Conservation (phyloP, 257 asterid species). For the Striga asiatica region DNA sequence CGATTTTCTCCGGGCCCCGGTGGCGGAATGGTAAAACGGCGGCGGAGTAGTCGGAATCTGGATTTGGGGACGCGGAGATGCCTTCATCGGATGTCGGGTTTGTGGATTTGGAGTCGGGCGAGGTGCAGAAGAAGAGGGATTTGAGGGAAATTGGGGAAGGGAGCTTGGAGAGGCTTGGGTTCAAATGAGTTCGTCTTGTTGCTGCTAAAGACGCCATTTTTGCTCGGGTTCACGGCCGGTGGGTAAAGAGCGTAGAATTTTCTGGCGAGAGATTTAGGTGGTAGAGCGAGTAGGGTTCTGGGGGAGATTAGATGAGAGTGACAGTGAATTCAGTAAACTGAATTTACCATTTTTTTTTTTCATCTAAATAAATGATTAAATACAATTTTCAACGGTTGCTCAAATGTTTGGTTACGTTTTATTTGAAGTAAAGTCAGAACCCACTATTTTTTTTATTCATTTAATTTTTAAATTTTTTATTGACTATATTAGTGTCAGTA, state of each 20-base stretch:
- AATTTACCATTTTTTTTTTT: too few relatives aligned
- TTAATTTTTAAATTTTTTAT: too few relatives aligned
- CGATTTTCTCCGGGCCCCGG: conserved; percentile 40
- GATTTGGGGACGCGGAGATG: conserved; percentile 1
- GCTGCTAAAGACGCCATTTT: conserved; percentile 40
- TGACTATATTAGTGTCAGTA: too few relatives aligned
- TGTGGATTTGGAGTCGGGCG: conserved; percentile 13
- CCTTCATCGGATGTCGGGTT: conserved; percentile 14
- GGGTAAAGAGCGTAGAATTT: not conserved
- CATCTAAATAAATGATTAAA: too few relatives aligned
- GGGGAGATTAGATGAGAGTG: too few relatives aligned
- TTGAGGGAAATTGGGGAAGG: conserved; percentile 34
- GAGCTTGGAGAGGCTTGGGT: conserved; percentile 21
- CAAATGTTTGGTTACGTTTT: too few relatives aligned
- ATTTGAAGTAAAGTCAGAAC: too few relatives aligned
- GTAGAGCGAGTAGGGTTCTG: not conserved
- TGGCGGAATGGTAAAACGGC: conserved; percentile 28
- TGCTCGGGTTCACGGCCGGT: too few relatives aligned
- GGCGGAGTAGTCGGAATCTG: too few relatives aligned
- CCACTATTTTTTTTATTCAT: too few relatives aligned
- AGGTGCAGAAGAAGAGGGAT: conserved; percentile 34
- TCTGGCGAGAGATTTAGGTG: not conserved
- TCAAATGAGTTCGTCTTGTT: conserved; percentile 25
- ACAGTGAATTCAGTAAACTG: too few relatives aligned
- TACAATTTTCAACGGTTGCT: too few relatives aligned